Conservation (phyloP, 306 rosid species). For the Geum urbanum region DNA sequence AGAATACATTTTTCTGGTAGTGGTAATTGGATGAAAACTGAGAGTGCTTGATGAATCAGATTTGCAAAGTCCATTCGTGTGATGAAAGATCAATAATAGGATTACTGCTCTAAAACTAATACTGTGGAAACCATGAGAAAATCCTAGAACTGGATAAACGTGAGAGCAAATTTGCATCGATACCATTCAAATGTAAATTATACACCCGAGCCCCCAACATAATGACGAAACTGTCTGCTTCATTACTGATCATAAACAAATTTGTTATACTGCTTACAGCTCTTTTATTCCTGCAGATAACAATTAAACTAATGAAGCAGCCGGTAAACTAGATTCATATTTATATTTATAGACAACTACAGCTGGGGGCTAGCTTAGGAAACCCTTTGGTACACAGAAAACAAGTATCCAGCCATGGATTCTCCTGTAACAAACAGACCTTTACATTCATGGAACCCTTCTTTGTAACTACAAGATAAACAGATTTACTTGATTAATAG, state of each 20-base stretch:
- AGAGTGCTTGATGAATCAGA: too few relatives aligned
- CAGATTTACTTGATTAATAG: not conserved
- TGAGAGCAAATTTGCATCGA: not conserved
- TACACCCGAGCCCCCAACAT: not conserved
- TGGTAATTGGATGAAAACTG: too few relatives aligned
- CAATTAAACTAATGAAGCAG: slow-evolving; percentile 2
- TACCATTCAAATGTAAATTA: not conserved
- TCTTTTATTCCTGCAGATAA: not conserved
- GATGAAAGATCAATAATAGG: too few relatives aligned
- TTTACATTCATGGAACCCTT: slow-evolving; percentile 21
- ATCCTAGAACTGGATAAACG: not conserved
- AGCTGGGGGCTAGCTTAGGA: slow-evolving; percentile 20
- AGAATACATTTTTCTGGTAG: too few relatives aligned
- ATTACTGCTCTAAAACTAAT: not conserved
- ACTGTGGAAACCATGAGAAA: not conserved
- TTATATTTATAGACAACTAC: slow-evolving; percentile 3
- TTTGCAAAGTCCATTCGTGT: too few relatives aligned
- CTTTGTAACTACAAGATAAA: not conserved
- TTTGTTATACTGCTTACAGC: not conserved
- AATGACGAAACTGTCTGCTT: not conserved
- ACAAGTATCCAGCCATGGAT: slow-evolving; percentile 26
- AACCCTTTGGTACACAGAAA: slow-evolving; percentile 21
- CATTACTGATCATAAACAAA: not conserved
- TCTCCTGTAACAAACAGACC: not conserved
- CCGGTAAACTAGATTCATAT: not conserved